These are phyloP conservation scores for Rosa hybrid DNA, from an alignment of 331 rosid species.

Conservation along the genomic window DNA sequence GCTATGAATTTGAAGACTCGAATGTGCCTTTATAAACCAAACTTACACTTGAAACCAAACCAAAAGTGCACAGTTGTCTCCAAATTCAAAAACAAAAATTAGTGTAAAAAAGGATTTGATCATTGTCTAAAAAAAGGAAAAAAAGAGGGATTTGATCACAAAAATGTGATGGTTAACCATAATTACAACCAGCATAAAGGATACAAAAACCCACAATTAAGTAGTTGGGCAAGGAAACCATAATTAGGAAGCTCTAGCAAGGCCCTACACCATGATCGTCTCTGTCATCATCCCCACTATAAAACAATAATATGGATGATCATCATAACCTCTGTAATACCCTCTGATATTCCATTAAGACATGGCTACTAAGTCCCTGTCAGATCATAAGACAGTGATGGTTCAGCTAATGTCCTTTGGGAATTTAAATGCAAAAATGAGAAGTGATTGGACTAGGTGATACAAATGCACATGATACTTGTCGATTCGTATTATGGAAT, in stretches of 20 bases:
- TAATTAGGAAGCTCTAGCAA: neutral
- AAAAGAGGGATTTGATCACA: neutral
- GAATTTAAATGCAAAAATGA: neutral
- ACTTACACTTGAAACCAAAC: too few relatives aligned
- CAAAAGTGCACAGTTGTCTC: neutral
- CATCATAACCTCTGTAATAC: too few relatives aligned
- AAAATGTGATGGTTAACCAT: neutral
- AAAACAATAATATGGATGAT: neutral
- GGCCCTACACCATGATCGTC: neutral
- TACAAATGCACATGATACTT: neutral
- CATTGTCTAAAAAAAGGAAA: too few relatives aligned
- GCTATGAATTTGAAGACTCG: too few relatives aligned
- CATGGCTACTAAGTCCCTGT: neutral
- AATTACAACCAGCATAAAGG: neutral
- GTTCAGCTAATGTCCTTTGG: neutral
- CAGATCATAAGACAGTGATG: neutral
- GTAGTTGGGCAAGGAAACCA: neutral
- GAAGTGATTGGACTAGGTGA: neutral
- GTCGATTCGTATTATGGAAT: neutral
- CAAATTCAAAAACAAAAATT: neutral
- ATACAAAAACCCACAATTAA: too few relatives aligned
- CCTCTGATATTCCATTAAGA: neutral
- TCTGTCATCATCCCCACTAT: neutral
- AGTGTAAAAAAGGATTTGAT: neutral
- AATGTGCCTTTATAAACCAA: too few relatives aligned